Percentiles rank a stretch among this genome's conserved stretches.
Evolutionary conservation across 345 rosid genomes (phyloP).

Genomic region (Durio zibethinus): DNA sequence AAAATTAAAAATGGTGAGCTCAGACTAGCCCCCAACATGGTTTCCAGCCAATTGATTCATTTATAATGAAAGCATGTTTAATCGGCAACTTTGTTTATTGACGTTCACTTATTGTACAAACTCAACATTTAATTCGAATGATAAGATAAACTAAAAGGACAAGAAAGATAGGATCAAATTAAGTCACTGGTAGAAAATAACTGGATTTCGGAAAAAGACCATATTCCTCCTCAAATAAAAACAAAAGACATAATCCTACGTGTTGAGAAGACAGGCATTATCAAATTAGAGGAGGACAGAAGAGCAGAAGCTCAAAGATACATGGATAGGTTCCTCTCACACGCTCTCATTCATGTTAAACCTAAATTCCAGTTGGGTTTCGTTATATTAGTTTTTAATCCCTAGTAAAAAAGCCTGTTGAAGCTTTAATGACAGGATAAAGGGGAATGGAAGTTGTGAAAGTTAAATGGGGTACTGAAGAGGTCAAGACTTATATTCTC

Average conservation of each 20-base stretch:
- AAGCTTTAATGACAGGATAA: background rate
- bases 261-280: constrained; percentile 17
- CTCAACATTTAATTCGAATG: too few species aligned
- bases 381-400: too few species aligned
- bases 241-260: constrained; percentile 12
- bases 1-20: background rate
- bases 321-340: constrained; percentile 18
- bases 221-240: background rate
- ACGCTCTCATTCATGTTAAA: constrained; percentile 18
- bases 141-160: background rate
- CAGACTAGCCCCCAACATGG: background rate
- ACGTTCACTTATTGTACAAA: background rate
- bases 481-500: background rate
- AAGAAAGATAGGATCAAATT: background rate
- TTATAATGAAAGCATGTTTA: background rate
- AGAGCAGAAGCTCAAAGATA: constrained; percentile 27
- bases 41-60: background rate
- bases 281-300: constrained; percentile 29
- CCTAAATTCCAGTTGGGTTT: constrained; percentile 22
- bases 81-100: background rate
- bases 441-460: background rate
- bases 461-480: constrained; percentile 22
- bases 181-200: background rate
- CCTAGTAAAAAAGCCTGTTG: background rate
- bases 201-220: background rate